A percentile compares a stretch with the other conserved stretches of the same genome.
phyloP scores from a whole-genome alignment of 2,329 filamentous ascomycete species.

The Colletotrichum sidae region DNA sequence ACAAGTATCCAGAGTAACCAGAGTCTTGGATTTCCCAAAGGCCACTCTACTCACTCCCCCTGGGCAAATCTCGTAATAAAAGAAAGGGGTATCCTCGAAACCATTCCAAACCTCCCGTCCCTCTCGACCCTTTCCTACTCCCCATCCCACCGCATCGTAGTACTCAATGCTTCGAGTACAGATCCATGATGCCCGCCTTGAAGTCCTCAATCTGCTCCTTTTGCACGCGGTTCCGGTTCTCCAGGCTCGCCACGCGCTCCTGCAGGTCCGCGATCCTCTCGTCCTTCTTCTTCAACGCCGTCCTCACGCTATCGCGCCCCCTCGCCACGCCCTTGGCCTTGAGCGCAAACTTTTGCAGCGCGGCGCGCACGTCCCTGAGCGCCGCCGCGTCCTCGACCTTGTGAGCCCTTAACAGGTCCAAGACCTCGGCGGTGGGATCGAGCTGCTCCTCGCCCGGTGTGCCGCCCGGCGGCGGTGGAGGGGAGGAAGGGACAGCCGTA shows the following conservation, averaged over 20 bases:
- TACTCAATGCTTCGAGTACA: conserved; percentile 41
- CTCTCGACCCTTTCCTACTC: not conserved
- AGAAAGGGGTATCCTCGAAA: conserved; percentile 23
- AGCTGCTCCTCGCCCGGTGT: conserved; percentile 40
- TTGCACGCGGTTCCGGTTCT: conserved; percentile 49
- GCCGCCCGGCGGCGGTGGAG: conserved; percentile 10
- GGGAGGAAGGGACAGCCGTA: conserved; percentile 33
- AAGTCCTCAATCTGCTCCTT: conserved; percentile 50
- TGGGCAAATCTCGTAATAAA: not conserved
- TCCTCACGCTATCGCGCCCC: conserved; percentile 74
- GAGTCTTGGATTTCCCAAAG: not conserved
- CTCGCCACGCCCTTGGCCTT: conserved; percentile 70
- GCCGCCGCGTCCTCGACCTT: conserved; percentile 52
- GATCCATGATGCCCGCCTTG: conserved; percentile 51
- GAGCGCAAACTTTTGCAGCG: conserved; percentile 68
- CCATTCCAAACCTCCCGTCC: not conserved
- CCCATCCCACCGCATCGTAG: not conserved
- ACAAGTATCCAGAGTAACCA: not conserved
- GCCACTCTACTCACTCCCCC: not conserved
- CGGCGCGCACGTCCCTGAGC: conserved; percentile 48
- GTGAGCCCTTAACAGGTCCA: conserved; percentile 60
- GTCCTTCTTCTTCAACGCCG: conserved; percentile 72
- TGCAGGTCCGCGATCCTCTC: conserved; percentile 51
- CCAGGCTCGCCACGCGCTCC: conserved; percentile 51
- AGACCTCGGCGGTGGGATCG: conserved; percentile 59